A percentile compares a stretch with the other conserved stretches of the same genome.
Conservation (phyloP, 441 rosid genomes). For the Mallotus japonicus region DNA sequence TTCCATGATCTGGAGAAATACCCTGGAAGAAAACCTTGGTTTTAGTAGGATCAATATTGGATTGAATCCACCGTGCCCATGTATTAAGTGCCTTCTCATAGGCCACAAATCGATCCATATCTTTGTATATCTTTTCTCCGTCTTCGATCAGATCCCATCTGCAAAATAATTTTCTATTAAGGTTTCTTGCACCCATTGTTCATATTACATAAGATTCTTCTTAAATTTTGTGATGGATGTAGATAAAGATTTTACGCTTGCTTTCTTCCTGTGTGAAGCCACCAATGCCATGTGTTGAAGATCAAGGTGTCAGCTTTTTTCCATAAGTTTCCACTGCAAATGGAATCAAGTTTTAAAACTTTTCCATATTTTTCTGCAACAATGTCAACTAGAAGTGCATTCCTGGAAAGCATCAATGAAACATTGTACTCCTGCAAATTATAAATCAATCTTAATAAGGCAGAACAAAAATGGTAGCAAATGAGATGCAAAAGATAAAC, state of each 20-base stretch:
- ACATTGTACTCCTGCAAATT: conserved; percentile 16
- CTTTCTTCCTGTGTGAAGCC: conserved; percentile 24
- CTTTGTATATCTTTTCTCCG: neutral
- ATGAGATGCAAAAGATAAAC: neutral
- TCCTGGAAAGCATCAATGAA: conserved; percentile 15
- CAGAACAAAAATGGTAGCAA: neutral
- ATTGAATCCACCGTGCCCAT: conserved; percentile 18
- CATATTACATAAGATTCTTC: neutral
- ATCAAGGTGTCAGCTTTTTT: conserved; percentile 15
- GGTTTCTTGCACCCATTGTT: neutral
- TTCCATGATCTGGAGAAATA: conserved; percentile 21
- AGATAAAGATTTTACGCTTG: conserved; percentile 14
- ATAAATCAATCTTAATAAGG: neutral
- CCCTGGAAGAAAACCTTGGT: conserved; percentile 20
- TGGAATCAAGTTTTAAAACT: conserved; percentile 21
- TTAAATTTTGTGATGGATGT: neutral
- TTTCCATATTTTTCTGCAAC: conserved; percentile 2
- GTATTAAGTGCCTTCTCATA: conserved; percentile 18
- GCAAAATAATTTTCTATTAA: neutral
- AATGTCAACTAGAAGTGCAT: conserved; percentile 18
- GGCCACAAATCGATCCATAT: conserved; percentile 18
- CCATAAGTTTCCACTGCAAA: conserved; percentile 12
- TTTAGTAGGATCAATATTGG: conserved; percentile 12
- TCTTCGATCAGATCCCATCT: conserved; percentile 23
- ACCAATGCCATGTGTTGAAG: conserved; percentile 27